A percentile compares a stretch with the other conserved stretches of the same genome.
Conservation (phyloP, 805 yeast genomes). For the Metschnikowia corniflorae region DNA sequence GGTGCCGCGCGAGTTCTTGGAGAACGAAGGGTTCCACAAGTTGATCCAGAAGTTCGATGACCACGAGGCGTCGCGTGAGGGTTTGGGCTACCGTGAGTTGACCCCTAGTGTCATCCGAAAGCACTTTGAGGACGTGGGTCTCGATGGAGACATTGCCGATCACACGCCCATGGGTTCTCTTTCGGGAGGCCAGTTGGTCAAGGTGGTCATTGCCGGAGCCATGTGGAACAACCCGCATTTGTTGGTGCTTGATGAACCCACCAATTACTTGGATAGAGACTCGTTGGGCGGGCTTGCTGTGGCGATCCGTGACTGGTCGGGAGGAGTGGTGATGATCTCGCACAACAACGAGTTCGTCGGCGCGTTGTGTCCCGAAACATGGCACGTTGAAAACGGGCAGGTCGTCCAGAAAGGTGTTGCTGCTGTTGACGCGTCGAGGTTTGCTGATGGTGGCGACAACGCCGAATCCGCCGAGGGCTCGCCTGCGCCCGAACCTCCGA, state of each 20-base stretch:
- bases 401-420: conserved; percentile 81
- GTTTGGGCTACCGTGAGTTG: conserved; percentile 52
- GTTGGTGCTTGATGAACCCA: conserved; percentile 95
- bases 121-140: conserved; percentile 95
- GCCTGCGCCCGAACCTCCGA: conserved; percentile 29
- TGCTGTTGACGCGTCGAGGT: conserved; percentile 70
- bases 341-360: conserved; percentile 97
- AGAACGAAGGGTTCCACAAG: conserved; percentile 51
- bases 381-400: conserved; percentile 93
- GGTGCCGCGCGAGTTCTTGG: conserved; percentile 79
- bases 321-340: conserved; percentile 98
- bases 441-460: conserved; percentile 81
- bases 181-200: conserved; percentile 97
- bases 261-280: conserved; percentile 96
- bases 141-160: conserved; percentile 97
- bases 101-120: conserved; percentile 89
- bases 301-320: conserved; percentile 96
- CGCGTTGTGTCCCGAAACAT: conserved; percentile 96
- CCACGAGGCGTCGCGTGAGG: conserved; percentile 48
- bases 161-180: conserved; percentile 96
- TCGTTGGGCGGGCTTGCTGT: conserved; percentile 96
- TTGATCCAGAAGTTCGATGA: conserved; percentile 44
- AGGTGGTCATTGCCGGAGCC: conserved; percentile 98
- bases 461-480: conserved; percentile 45
- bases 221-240: conserved; percentile 99